These are phyloP conservation scores for Eucalyptus tenuipes DNA, from an alignment of 345 rosid species.

Conservation along the genomic window DNA sequence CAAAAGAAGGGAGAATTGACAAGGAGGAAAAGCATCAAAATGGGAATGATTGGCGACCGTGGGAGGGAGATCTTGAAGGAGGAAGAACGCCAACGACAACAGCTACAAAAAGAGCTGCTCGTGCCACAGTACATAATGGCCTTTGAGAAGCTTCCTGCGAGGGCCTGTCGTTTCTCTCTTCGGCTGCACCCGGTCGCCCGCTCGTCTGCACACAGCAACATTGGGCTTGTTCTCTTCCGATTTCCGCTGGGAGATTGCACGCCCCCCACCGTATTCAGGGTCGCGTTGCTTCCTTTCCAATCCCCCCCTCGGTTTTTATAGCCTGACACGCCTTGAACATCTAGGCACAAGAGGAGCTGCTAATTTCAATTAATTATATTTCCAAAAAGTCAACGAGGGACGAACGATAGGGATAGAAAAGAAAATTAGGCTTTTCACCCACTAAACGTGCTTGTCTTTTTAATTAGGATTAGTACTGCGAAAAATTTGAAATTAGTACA, in stretches of 20 bases:
- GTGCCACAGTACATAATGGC: background rate
- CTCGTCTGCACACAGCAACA: background rate
- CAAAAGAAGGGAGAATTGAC: slow-evolving; percentile 27
- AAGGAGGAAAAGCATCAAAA: slow-evolving; percentile 28
- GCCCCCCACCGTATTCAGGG: slow-evolving; percentile 6
- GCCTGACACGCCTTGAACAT: background rate
- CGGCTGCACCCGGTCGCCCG: background rate
- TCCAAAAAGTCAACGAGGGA: slow-evolving; percentile 2
- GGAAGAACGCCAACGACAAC: background rate
- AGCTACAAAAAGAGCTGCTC: background rate
- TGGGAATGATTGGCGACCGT: slow-evolving; percentile 10
- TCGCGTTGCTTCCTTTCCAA: too few species aligned
- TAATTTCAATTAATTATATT: background rate
- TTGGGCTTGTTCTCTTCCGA: slow-evolving; percentile 26
- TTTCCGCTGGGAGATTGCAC: slow-evolving; percentile 16
- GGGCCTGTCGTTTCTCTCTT: background rate
- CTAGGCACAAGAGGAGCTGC: background rate
- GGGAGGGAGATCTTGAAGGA: background rate
- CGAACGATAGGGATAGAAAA: background rate
- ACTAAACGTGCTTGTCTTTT: background rate
- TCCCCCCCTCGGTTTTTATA: background rate
- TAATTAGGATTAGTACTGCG: too few species aligned
- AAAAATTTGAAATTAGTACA: too few species aligned
- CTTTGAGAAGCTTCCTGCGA: slow-evolving; percentile 6
- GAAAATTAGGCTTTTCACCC: background rate